Base-by-base conservation (phyloP, 345 rosid species). In the Syzygium aromaticum region DNA sequence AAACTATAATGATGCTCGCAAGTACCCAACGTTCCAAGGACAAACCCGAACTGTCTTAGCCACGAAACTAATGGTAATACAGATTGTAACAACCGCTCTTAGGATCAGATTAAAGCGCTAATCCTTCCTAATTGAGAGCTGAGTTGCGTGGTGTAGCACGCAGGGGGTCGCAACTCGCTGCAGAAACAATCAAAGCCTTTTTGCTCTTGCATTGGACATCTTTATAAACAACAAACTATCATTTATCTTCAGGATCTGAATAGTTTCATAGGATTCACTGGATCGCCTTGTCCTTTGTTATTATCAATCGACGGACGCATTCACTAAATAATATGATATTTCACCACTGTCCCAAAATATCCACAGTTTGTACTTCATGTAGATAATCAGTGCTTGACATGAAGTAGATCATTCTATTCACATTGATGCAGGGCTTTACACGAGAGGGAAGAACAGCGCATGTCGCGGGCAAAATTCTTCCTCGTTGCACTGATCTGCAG, bases 381-480 rank as follows among this genome's bases (percentile, higher is more conserved):
- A 28, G 33, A 63, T 63, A 63, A 28, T 28, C 8, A 17, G 40
- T 63, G 77, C 77, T 7, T 4, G 43, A 28, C 3, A 40, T 64
- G 43, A 64, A 64, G 38, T 64, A 15, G 22, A 17, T 40, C 46
- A 67, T 2, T 67, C 46, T 17, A 17, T 33, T 38, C 46, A 21
- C 10, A 73, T 10, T 73, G 49, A 38, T 87, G 88, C 92, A 97
- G 98, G 94, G 98, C 97, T 27, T 91, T 97, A 89, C 98, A 94
- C 53, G 99, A 97, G 93, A 94, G 93, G 87, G 99, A 96, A 25
- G 94, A 95, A 5, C 90, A 59, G 27, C 86, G 89, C 28, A 93
- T 93, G 94, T 91, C 99, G 27, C 90, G 98, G 73, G 95, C 97
- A 43, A 96, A 96, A 89, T 97, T 97, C 95, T 97, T 97, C 88